A percentile compares a stretch with the other conserved stretches of the same genome.
Conservation (phyloP, 2,329 filamentous ascomycete species). For the Cordyceps tenuipes region DNA sequence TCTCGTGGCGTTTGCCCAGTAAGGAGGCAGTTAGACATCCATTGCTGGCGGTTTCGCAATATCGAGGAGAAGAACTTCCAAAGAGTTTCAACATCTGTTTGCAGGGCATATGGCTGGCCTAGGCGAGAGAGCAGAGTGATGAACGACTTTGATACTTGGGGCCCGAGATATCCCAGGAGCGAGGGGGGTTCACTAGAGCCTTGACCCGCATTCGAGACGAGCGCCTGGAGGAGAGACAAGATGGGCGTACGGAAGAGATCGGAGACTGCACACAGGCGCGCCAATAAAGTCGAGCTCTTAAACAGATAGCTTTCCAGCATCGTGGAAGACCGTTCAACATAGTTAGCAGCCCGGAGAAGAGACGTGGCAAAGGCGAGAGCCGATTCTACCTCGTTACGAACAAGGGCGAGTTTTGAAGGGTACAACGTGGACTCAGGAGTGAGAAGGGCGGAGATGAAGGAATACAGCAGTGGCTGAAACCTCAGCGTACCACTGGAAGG, state of each 20-base stretch:
- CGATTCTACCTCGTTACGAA: conserved; percentile 54
- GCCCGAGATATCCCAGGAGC: conserved; percentile 80
- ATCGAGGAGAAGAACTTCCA: conserved; percentile 86
- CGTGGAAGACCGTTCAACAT: conserved; percentile 53
- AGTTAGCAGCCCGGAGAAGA: conserved; percentile 61
- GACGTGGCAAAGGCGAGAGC: conserved; percentile 59
- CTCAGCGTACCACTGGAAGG: conserved; percentile 60
- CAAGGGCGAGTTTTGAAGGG: conserved; percentile 42
- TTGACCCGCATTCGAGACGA: conserved; percentile 63
- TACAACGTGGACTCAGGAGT: conserved; percentile 56
- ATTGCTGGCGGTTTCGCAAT: conserved; percentile 84
- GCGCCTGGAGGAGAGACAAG: conserved; percentile 60
- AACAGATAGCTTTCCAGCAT: conserved; percentile 72
- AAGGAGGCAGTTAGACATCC: conserved; percentile 88
- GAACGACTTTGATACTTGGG: conserved; percentile 76
- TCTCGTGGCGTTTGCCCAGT: conserved; percentile 80
- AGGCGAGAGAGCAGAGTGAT: conserved; percentile 68
- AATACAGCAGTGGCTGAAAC: conserved; percentile 67
- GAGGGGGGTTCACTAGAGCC: conserved; percentile 74
- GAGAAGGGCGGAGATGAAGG: conserved; percentile 43
- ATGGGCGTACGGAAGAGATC: conserved; percentile 58
- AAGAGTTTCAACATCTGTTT: conserved; percentile 55
- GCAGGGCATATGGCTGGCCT: conserved; percentile 64
- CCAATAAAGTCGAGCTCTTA: conserved; percentile 67
- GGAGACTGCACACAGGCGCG: conserved; percentile 64